These are phyloP conservation scores for Trichoderma semiorbis DNA, from an alignment of 2,329 filamentous ascomycete genomes.

Conservation along the genomic window DNA sequence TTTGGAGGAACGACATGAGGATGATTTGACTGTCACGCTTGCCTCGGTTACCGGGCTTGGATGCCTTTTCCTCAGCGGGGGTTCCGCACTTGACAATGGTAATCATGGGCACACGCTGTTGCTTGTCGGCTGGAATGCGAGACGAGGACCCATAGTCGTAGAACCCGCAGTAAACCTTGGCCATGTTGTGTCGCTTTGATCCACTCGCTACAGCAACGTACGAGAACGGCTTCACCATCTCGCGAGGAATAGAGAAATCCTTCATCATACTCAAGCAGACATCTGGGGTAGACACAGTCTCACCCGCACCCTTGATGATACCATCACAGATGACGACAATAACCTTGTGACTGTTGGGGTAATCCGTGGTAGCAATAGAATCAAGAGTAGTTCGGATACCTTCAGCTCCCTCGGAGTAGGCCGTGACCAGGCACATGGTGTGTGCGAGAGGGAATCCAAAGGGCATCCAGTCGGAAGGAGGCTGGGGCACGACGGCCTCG, in stretches of 20 bases:
- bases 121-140: slow-evolving; percentile 75
- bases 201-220: slow-evolving; percentile 96
- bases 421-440: slow-evolving; percentile 89
- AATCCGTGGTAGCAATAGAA: slow-evolving; percentile 95
- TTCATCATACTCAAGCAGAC: slow-evolving; percentile 92
- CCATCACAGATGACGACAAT: slow-evolving; percentile 96
- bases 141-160: slow-evolving; percentile 91
- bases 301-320: slow-evolving; percentile 93
- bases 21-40: slow-evolving; percentile 99
- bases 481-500: slow-evolving; percentile 91
- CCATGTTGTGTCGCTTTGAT: slow-evolving; percentile 98
- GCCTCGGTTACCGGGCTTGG: slow-evolving; percentile 94
- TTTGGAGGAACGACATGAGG: slow-evolving; percentile 98
- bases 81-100: slow-evolving; percentile 94
- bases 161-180: slow-evolving; percentile 95
- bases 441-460: slow-evolving; percentile 95
- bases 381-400: slow-evolving; percentile 92
- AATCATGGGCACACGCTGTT: slow-evolving; percentile 98
- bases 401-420: slow-evolving; percentile 92
- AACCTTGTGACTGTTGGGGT: slow-evolving; percentile 97
- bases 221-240: slow-evolving; percentile 85
- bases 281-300: slow-evolving; percentile 82
- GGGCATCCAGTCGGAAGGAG: slow-evolving; percentile 93
- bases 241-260: slow-evolving; percentile 73
- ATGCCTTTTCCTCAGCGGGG: slow-evolving; percentile 72